Conservation (phyloP, 306 rosid species). For the Bauhinia variegata region DNA sequence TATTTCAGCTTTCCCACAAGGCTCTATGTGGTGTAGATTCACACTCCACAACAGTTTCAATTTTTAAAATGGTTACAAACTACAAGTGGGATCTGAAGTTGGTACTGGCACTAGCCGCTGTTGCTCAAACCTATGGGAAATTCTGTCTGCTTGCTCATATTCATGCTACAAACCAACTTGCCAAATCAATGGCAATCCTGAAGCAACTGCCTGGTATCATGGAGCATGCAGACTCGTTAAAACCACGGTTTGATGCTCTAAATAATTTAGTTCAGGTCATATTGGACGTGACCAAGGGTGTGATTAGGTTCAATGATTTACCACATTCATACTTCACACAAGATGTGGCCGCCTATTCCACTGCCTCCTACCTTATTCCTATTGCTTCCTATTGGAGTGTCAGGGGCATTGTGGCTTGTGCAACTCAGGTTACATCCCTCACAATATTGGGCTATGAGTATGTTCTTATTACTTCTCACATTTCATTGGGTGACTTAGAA, state of each 20-base stretch:
- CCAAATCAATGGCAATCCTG: constrained; percentile 24
- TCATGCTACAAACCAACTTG: constrained; percentile 26
- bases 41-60: constrained; percentile 15
- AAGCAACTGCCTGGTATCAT: constrained; percentile 17
- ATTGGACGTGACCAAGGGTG: constrained; percentile 50
- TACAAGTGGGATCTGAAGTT: constrained; percentile 26
- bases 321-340: constrained; percentile 44
- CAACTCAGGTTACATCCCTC: constrained; percentile 51
- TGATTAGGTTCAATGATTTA: constrained; percentile 44
- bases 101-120: constrained; percentile 16
- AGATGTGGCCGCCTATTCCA: constrained; percentile 38
- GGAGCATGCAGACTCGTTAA: constrained; percentile 7
- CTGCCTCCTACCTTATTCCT: constrained; percentile 45
- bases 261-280: constrained; percentile 44
- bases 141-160: constrained; percentile 28
- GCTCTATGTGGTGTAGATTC: constrained; percentile 36
- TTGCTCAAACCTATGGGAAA: constrained; percentile 14
- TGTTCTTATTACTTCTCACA: constrained; percentile 14
- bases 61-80: not conserved
- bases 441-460: constrained; percentile 63
- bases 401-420: constrained; percentile 50
- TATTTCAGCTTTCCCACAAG: constrained; percentile 50
- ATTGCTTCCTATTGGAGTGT: constrained; percentile 51
- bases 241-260: constrained; percentile 49
- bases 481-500: not conserved